Percentiles rank a stretch among this genome's conserved stretches.
Evolutionary conservation across 257 asterid species (phyloP).

Genomic region (Primulina eburnea): DNA sequence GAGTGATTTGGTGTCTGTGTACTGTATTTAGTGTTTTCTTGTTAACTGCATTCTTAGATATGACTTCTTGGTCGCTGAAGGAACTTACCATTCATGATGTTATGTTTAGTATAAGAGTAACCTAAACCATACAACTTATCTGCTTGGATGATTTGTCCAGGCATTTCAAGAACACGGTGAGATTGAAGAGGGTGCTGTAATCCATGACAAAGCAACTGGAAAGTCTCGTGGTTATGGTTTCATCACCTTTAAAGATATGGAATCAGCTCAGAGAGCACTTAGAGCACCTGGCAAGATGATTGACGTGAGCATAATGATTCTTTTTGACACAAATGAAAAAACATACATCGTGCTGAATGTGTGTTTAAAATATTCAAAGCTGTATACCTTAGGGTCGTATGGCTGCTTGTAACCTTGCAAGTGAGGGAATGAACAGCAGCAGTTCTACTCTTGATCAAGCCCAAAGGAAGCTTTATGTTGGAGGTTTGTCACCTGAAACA

Average conservation of each 20-base stretch:
- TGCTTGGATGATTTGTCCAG: constrained; percentile 35
- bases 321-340: background rate
- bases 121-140: constrained; percentile 15
- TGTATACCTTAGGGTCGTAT: constrained; percentile 67
- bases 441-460: constrained; percentile 57
- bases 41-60: constrained; percentile 29
- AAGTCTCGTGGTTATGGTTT: constrained; percentile 80
- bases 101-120: constrained; percentile 9
- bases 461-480: constrained; percentile 78
- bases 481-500: constrained; percentile 76
- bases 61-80: constrained; percentile 22
- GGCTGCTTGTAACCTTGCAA: constrained; percentile 88
- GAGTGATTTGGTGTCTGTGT: constrained; percentile 73
- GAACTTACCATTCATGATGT: background rate
- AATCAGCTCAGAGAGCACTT: constrained; percentile 71
- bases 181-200: constrained; percentile 83
- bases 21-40: constrained; percentile 36
- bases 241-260: constrained; percentile 68
- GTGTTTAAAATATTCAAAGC: background rate
- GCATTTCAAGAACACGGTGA: constrained; percentile 84
- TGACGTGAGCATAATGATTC: constrained; percentile 46
- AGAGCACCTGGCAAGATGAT: constrained; percentile 75
- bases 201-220: constrained; percentile 66
- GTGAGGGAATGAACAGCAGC: constrained; percentile 57
- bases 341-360: background rate